phyloP scores from a whole-genome alignment of 306 rosid species.

The Casuarina cunninghamiana region DNA sequence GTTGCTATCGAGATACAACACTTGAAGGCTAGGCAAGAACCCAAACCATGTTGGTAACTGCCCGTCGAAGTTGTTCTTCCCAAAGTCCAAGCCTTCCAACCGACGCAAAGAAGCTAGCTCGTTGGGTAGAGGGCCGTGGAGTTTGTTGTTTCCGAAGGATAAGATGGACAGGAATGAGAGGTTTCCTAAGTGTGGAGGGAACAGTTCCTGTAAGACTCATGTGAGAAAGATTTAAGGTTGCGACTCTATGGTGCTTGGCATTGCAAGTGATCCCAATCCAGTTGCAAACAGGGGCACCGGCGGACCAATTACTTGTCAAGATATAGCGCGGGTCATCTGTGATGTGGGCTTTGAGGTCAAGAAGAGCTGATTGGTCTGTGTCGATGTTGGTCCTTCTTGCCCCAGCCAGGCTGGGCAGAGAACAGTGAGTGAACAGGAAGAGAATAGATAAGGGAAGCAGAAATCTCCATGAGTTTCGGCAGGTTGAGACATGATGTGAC shows the following conservation, averaged over 20 bases:
- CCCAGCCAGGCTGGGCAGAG: not conserved
- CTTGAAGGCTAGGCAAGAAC: constrained; percentile 1
- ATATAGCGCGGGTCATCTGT: not conserved
- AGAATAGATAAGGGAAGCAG: not conserved
- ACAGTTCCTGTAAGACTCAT: not conserved
- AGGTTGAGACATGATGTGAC: no score
- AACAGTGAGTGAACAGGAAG: not conserved
- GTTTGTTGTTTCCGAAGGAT: not conserved
- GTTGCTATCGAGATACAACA: not conserved
- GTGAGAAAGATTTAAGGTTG: not conserved
- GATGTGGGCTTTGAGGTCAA: not conserved
- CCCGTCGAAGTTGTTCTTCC: not conserved
- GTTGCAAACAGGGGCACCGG: not conserved
- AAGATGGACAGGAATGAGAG: not conserved
- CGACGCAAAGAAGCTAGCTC: not conserved
- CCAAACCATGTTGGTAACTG: constrained; percentile 12
- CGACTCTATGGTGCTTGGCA: not conserved
- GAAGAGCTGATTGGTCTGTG: constrained; percentile 1
- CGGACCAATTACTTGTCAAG: not conserved
- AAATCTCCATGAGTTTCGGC: no score
- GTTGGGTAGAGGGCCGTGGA: not conserved
- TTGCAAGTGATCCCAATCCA: not conserved
- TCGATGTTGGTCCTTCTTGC: not conserved
- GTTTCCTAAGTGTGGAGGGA: not conserved
- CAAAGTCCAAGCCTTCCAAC: not conserved